phyloP scores from a whole-genome alignment of 2,329 filamentous ascomycete species.

The Rhinocladiella similis region DNA sequence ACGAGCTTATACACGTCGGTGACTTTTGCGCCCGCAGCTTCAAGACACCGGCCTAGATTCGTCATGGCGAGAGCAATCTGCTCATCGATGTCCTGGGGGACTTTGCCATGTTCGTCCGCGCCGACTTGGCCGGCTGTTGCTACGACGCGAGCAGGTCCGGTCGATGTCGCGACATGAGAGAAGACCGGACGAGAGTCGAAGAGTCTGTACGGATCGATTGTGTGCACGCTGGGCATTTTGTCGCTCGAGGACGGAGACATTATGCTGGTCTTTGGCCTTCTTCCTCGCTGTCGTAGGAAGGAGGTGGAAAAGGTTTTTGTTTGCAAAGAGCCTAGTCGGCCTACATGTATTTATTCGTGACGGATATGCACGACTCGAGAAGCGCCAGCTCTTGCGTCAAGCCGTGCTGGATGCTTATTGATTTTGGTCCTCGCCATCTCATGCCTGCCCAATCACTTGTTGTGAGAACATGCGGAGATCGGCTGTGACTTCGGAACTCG shows the following conservation, averaged over 20 bases:
- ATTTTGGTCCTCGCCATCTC: too few species aligned
- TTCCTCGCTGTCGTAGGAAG: background rate
- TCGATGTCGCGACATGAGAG: slow-evolving; percentile 20
- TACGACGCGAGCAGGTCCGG: slow-evolving; percentile 15
- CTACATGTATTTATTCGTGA: too few species aligned
- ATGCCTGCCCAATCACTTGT: too few species aligned
- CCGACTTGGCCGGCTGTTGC: slow-evolving; percentile 38
- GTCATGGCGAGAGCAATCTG: slow-evolving; percentile 44
- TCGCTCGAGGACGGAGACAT: background rate
- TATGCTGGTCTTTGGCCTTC: background rate
- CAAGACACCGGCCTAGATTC: slow-evolving; percentile 40
- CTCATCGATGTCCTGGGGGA: slow-evolving; percentile 42
- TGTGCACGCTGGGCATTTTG: slow-evolving; percentile 12
- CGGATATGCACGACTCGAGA: too few species aligned
- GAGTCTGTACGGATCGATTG: slow-evolving; percentile 15
- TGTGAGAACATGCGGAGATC: too few species aligned
- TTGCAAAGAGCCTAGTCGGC: too few species aligned
- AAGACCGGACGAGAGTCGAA: slow-evolving; percentile 19
- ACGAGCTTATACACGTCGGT: slow-evolving; percentile 45
- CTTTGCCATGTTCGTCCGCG: slow-evolving; percentile 33
- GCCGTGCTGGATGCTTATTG: too few species aligned
- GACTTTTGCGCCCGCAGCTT: slow-evolving; percentile 38
- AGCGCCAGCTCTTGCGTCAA: too few species aligned
- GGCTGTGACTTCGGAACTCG: too few species aligned
- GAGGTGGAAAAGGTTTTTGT: too few species aligned